Conservation (phyloP, 2,329 filamentous ascomycete species). For the Magnaporthiopsis incrustans region DNA sequence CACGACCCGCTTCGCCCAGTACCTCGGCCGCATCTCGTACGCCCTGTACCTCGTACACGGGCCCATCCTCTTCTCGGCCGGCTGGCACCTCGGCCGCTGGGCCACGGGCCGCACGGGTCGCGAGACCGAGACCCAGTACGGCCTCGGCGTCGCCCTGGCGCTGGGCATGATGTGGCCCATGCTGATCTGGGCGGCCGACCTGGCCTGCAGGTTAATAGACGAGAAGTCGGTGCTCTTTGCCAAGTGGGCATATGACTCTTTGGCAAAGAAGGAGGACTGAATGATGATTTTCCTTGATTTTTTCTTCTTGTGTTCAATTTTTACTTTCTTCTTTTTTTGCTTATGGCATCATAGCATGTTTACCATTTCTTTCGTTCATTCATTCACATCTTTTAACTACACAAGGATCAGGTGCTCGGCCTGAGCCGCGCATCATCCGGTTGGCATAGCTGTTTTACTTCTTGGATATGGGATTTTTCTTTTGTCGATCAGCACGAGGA, state of each 20-base stretch:
- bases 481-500: too few species aligned
- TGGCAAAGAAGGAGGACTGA: neutral
- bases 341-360: too few species aligned
- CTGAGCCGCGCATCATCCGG: too few species aligned
- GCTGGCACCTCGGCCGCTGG: constrained; percentile 25
- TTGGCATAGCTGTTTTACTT: too few species aligned
- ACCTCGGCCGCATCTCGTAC: constrained; percentile 53
- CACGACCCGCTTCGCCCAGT: constrained; percentile 23
- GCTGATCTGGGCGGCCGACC: constrained; percentile 45
- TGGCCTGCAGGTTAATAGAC: constrained; percentile 49
- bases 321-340: too few species aligned
- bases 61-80: constrained; percentile 43
- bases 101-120: constrained; percentile 31
- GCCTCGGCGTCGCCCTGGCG: constrained; percentile 37
- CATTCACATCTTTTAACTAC: too few species aligned
- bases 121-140: constrained; percentile 34
- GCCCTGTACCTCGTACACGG: constrained; percentile 55
- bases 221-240: constrained; percentile 47
- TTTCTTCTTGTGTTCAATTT: too few species aligned
- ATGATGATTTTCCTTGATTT: too few species aligned
- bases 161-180: constrained; percentile 39
- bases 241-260: constrained; percentile 44
- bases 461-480: too few species aligned
- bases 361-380: too few species aligned
- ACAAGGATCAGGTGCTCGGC: too few species aligned